phyloP scores from a whole-genome alignment of 768 basidiomycete species.

The Termitomyces sp. region DNA sequence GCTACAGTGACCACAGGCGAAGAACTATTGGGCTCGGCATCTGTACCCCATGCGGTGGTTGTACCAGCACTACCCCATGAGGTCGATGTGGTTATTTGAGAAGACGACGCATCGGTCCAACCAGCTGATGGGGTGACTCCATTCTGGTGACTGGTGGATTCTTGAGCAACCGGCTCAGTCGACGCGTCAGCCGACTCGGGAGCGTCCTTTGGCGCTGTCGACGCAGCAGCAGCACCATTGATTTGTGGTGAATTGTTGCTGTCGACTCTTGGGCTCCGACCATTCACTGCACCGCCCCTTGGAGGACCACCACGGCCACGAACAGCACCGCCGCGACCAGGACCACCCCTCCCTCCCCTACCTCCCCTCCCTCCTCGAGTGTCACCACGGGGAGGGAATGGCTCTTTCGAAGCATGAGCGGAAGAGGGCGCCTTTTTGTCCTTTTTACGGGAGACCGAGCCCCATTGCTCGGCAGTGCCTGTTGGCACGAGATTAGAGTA shows the following conservation, averaged over 20 bases:
- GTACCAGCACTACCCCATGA: slow-evolving; percentile 31
- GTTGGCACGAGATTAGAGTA: slow-evolving; percentile 20
- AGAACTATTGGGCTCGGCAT: slow-evolving; percentile 39
- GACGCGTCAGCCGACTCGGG: slow-evolving; percentile 23
- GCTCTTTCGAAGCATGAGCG: slow-evolving; percentile 51
- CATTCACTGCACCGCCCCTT: slow-evolving; percentile 40
- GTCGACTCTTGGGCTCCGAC: slow-evolving; percentile 36
- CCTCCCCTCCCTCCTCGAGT: slow-evolving; percentile 63
- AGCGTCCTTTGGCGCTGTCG: slow-evolving; percentile 22
- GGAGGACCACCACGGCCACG: slow-evolving; percentile 51
- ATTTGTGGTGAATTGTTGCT: slow-evolving; percentile 28
- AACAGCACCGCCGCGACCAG: slow-evolving; percentile 54
- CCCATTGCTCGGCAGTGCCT: slow-evolving; percentile 83
- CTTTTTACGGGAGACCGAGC: slow-evolving; percentile 82
- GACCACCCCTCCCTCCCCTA: slow-evolving; percentile 56
- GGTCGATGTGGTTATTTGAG: slow-evolving; percentile 30
- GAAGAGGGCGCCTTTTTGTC: slow-evolving; percentile 66
- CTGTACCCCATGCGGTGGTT: slow-evolving; percentile 33
- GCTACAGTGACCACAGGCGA: slow-evolving; percentile 25
- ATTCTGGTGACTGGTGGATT: slow-evolving; percentile 27
- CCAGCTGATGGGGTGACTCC: slow-evolving; percentile 25
- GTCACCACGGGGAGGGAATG: slow-evolving; percentile 48
- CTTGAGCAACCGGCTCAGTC: slow-evolving; percentile 21
- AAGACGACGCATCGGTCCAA: slow-evolving; percentile 30
- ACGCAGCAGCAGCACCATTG: slow-evolving; percentile 24